Conservation (phyloP, 257 asterid species). For the Gentiana straminea region DNA sequence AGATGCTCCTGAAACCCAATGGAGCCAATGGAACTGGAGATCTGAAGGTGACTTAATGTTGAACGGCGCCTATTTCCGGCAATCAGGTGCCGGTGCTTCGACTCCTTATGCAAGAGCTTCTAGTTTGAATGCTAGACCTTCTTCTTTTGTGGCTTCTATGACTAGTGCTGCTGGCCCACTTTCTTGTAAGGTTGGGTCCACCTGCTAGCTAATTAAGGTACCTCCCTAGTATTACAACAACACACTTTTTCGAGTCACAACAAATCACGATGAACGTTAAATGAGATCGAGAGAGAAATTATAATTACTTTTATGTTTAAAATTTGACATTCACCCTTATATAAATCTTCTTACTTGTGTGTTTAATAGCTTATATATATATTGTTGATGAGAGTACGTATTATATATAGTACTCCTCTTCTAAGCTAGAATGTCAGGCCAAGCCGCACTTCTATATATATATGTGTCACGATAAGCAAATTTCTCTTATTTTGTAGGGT, state of each 20-base stretch:
- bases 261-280: neutral
- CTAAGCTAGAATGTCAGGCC: no score
- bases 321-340: neutral
- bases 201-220: conserved; percentile 23
- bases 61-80: conserved; percentile 70
- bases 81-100: conserved; percentile 57
- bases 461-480: no score
- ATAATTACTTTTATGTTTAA: neutral
- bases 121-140: conserved; percentile 66
- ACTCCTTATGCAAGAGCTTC: conserved; percentile 59
- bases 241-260: neutral
- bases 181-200: conserved; percentile 49
- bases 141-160: conserved; percentile 50
- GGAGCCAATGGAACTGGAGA: conserved; percentile 80
- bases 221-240: neutral
- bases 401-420: no score
- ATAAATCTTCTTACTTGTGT: neutral
- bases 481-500: no score
- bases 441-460: no score
- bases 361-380: neutral
- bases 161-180: conserved; percentile 54
- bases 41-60: conserved; percentile 83
- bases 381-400: no score
- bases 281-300: neutral
- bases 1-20: conserved; percentile 74